Evolutionary conservation across 306 rosid genomes (phyloP), one percentile per base, ranked within the genome.

Genomic region (Rubus idaeus): DNA sequence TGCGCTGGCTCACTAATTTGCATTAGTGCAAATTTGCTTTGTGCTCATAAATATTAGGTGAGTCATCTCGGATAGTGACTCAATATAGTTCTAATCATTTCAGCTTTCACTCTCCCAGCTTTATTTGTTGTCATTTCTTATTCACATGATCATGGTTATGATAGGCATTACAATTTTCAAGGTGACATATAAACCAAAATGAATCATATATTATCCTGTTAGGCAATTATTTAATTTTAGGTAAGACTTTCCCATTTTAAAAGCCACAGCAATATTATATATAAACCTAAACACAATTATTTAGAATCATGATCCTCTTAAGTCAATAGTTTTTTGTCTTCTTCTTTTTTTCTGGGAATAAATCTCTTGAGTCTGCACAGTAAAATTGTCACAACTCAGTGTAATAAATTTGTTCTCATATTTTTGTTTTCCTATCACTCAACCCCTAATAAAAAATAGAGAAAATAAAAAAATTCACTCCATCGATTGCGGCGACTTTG

Each of bases 161-260:
- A 78, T 82, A 77, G 82, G 57, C 41, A 50, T 49, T 16, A 58
- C 80, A 46, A 74, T 74, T 78, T 61, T 53, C 79, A 51, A 78
- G 62, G 64, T 63, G 77, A 82, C 82, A 65, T 63, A 74, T 68
- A 60, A 82, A 82, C 82, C 76, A 74, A 82, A 74, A 61, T 11
- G 53, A 82, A 82, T 78, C 82, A 82, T 82, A 67, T 21, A 66
- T 67, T 35, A 45, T 40, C 52, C 68, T 72, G 47, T 10, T 73
- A 58, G 1, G 69, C 35, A 60, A 45, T 60, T 45, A 74, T 26
- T 12, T 30, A 9, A 74, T 17, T 74, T 44, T 74, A 74, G 69
- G 56, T 45, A 3, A 44, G 46, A 58, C 69, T 44, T 58, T 2
- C 3, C 4, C 46, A 45, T 44, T 74, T 14, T 14, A 5, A 9